Base-by-base conservation (phyloP, 2,329 filamentous ascomycete genomes). In the Botrytis aclada region DNA sequence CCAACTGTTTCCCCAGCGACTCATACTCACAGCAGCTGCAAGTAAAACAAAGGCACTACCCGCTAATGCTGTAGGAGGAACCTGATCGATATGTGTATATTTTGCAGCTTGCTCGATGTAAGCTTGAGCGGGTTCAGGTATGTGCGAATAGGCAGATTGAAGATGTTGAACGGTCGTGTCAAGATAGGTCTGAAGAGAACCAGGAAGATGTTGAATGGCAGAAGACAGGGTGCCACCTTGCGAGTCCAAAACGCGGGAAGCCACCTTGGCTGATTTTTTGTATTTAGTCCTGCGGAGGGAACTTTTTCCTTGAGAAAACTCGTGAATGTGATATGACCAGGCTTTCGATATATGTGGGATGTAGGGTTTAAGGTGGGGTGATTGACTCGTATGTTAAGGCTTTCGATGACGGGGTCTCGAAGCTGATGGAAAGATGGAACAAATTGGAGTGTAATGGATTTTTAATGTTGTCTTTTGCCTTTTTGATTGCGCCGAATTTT, bases 131-230 rank as follows among this genome's bases (percentile, higher is more conserved):
- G 77, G 74, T 54, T 76, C 74, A 16, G 80, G 78, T 8, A 81
- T 75, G 37, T 77, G 77, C 3, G 74, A 74, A 77, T 88, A 82
- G 74, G 82, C 83, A 76, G 82, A 81, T 76, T 85, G 84, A 70
- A 90, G 80, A 71, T 85, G 84, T 75, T 82, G 80, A 77, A 88
- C 77, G 73, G 86, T 86, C 74, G 83, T 84, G 81, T 88, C 86
- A 79, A 90, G 81, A 82, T 88, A 89, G 69, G 82, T 82, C 78
- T 87, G 86, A 74, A 88, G 77, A 74, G 84, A 80, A 73, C 81
- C 76, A 84, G 81, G 80, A 85, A 86, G 79, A 85, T 85, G 81
- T 87, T 84, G 83, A 87, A 89, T 84, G 86, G 86, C 81, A 89
- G 82, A 80, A 80, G 82, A 83, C 81, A 84, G 79, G 74, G 82